phyloP scores from a whole-genome alignment of 108 stramenopile species.

The Epithemia pelagica region DNA sequence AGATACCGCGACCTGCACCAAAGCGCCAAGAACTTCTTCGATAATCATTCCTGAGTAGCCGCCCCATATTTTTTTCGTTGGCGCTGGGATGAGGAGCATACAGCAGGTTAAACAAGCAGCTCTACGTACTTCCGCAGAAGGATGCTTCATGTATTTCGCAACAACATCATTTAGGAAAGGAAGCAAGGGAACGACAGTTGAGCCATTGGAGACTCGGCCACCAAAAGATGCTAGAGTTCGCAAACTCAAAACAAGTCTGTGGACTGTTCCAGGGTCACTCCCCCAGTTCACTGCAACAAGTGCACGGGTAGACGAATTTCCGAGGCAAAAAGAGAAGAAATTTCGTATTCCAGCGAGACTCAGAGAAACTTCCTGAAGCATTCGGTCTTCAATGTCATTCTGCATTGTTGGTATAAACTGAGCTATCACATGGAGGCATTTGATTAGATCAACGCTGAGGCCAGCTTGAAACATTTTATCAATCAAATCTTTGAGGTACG shows the following conservation, averaged over 20 bases:
- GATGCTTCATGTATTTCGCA: slow-evolving; percentile 63
- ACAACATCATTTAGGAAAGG: slow-evolving; percentile 83
- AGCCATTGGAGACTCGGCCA: slow-evolving; percentile 40
- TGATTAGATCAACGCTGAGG: slow-evolving; percentile 77
- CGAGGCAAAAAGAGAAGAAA: neutral
- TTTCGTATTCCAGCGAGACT: slow-evolving; percentile 55
- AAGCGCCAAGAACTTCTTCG: slow-evolving; percentile 73
- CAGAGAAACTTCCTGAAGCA: slow-evolving; percentile 80
- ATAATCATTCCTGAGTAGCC: slow-evolving; percentile 54
- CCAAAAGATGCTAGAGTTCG: slow-evolving; percentile 83
- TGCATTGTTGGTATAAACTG: slow-evolving; percentile 61
- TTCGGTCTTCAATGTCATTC: slow-evolving; percentile 63
- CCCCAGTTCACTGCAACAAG: slow-evolving; percentile 44
- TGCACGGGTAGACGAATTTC: slow-evolving; percentile 6
- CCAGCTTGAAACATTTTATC: slow-evolving; percentile 91
- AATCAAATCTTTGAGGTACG: slow-evolving; percentile 64
- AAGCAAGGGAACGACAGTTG: slow-evolving; percentile 57
- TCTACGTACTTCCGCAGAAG: slow-evolving; percentile 66
- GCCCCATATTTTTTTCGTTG: slow-evolving; percentile 37
- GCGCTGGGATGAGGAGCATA: slow-evolving; percentile 57
- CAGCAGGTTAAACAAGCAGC: slow-evolving; percentile 83
- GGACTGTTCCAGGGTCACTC: slow-evolving; percentile 36
- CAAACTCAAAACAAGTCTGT: slow-evolving; percentile 70
- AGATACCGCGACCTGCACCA: slow-evolving; percentile 75
- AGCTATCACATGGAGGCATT: slow-evolving; percentile 79